These are phyloP conservation scores for Pestalotiopsis sp. DNA, from an alignment of 2,329 filamentous ascomycete genomes.

Conservation along the genomic window DNA sequence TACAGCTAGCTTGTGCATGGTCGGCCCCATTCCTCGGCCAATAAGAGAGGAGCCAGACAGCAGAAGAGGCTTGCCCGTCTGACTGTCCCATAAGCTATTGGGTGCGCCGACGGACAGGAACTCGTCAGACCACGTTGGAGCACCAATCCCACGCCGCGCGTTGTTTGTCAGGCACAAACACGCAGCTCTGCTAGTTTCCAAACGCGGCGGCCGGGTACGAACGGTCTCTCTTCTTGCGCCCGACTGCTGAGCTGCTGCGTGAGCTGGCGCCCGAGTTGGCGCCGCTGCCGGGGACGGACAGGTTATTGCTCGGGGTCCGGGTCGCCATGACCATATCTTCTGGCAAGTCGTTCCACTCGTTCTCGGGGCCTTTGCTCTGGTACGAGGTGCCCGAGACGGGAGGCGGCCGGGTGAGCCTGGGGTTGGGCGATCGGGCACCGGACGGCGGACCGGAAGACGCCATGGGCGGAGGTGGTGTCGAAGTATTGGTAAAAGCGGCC, in stretches of 20 bases:
- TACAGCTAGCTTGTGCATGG: neutral
- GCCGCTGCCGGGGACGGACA: conserved; percentile 29
- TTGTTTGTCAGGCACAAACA: conserved; percentile 1
- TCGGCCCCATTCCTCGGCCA: neutral
- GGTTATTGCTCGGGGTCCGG: conserved; percentile 5
- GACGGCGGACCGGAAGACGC: neutral
- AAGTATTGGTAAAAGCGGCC: conserved; percentile 4
- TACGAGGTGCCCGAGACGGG: conserved; percentile 48
- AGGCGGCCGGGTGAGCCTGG: conserved; percentile 28
- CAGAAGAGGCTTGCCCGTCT: neutral
- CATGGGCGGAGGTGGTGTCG: conserved; percentile 17
- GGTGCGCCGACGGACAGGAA: neutral
- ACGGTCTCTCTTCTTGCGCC: conserved; percentile 61
- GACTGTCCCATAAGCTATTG: neutral
- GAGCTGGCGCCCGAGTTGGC: conserved; percentile 50
- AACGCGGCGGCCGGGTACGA: conserved; percentile 66
- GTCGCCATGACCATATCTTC: conserved; percentile 51
- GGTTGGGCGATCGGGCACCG: conserved; percentile 5
- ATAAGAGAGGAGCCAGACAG: neutral
- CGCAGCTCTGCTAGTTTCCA: conserved; percentile 38
- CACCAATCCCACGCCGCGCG: neutral
- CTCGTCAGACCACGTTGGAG: neutral
- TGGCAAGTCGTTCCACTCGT: conserved; percentile 69
- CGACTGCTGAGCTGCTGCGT: conserved; percentile 53
- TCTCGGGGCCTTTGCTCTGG: conserved; percentile 61